These are phyloP conservation scores for Trichomonas vaginalis DNA, from an alignment of 208 protist genomes.

Conservation along the genomic window DNA sequence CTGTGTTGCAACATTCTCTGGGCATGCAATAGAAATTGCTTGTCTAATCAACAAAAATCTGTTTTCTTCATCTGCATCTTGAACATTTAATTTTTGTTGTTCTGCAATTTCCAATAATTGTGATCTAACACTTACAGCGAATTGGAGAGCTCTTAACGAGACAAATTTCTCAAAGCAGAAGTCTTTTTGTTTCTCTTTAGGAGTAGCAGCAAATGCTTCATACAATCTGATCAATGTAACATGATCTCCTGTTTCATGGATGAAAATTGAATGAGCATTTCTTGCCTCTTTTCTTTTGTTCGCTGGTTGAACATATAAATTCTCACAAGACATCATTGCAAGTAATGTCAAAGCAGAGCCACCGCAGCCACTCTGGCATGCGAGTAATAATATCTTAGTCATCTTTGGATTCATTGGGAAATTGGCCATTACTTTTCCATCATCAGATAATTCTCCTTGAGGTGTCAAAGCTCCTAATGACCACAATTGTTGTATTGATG, in stretches of 20 bases:
- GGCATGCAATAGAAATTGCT: not conserved
- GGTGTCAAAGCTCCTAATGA: constrained; percentile 53
- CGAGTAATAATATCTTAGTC: constrained; percentile 20
- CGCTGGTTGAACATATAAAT: not conserved
- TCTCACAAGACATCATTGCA: constrained; percentile 26
- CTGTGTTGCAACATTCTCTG: not conserved
- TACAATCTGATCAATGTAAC: constrained; percentile 20
- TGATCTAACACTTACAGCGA: constrained; percentile 14
- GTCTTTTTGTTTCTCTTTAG: not conserved
- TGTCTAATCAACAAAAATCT: not conserved
- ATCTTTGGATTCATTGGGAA: constrained; percentile 53
- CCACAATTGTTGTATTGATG: constrained; percentile 52
- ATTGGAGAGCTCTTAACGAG: not conserved
- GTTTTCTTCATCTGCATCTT: not conserved
- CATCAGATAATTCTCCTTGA: constrained; percentile 39
- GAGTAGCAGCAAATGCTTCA: not conserved
- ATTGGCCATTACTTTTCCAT: constrained; percentile 50
- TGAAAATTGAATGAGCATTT: not conserved
- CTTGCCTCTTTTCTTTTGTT: constrained; percentile 18
- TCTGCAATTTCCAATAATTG: constrained; percentile 3
- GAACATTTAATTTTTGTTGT: not conserved
- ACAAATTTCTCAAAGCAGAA: constrained; percentile 22
- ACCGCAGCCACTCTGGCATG: not conserved
- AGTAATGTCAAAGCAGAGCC: constrained; percentile 2
- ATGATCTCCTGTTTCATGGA: constrained; percentile 19